A percentile compares a stretch with the other conserved stretches of the same genome.
phyloP scores from a whole-genome alignment of 305 asterid genomes.

The Fraxinus baroniana region DNA sequence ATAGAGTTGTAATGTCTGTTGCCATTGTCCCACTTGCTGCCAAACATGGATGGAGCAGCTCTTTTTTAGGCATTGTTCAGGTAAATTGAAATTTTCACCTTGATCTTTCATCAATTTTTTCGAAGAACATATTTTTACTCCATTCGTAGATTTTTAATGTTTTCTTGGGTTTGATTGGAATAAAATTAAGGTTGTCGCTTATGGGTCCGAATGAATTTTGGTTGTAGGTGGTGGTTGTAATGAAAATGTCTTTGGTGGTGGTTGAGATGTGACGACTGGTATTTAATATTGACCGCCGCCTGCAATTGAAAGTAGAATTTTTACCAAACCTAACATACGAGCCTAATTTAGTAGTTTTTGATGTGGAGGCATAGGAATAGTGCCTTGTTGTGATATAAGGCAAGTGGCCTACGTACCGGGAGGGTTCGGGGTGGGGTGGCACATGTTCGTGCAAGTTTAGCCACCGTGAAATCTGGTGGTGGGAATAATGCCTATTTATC shows the following conservation, averaged over 20 bases:
- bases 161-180: not conserved
- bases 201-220: not conserved
- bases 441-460: not conserved
- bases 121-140: not conserved
- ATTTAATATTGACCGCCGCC: not conserved
- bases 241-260: slow-evolving; percentile 23
- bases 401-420: not conserved
- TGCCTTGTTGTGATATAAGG: not conserved
- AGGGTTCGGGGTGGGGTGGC: not conserved
- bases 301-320: not conserved
- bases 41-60: slow-evolving; percentile 73
- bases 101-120: not conserved
- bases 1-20: slow-evolving; percentile 93
- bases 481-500: not conserved
- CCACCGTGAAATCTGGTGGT: not conserved
- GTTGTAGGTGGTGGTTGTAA: slow-evolving; percentile 21
- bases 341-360: not conserved
- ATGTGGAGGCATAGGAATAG: not conserved
- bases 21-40: slow-evolving; percentile 90
- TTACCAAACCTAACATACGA: not conserved
- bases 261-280: slow-evolving; percentile 29
- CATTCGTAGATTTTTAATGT: not conserved
- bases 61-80: slow-evolving; percentile 92
- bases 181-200: not conserved
- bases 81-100: slow-evolving; percentile 26